These are phyloP conservation scores for Sphaerulina vaccinii DNA, from an alignment of 2,329 filamentous ascomycete species.

Conservation along the genomic window DNA sequence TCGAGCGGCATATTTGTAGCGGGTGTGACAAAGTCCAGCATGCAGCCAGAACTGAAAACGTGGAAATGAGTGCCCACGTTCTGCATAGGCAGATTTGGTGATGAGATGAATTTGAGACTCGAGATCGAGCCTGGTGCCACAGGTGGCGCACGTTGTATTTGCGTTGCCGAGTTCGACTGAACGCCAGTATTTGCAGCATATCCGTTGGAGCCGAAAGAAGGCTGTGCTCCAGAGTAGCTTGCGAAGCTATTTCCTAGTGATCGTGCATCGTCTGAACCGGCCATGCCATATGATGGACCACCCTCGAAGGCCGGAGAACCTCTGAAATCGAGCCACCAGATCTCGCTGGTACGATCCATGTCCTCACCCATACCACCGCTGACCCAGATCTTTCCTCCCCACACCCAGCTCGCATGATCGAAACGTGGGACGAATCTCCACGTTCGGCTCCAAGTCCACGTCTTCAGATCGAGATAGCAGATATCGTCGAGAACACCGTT, in stretches of 20 bases:
- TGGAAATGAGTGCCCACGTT: slow-evolving; percentile 93
- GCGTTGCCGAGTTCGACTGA: slow-evolving; percentile 52
- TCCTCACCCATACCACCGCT: slow-evolving; percentile 93
- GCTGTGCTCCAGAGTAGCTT: slow-evolving; percentile 25
- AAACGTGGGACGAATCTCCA: slow-evolving; percentile 96
- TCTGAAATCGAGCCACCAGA: slow-evolving; percentile 97
- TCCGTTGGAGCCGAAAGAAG: slow-evolving; percentile 43
- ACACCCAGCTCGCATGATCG: slow-evolving; percentile 93
- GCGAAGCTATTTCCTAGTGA: slow-evolving; percentile 34
- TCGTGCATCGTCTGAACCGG: slow-evolving; percentile 37
- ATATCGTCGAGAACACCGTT: slow-evolving; percentile 93
- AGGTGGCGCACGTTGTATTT: slow-evolving; percentile 48
- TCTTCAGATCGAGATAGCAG: slow-evolving; percentile 94
- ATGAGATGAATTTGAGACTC: slow-evolving; percentile 83
- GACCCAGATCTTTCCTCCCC: slow-evolving; percentile 90
- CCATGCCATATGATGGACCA: slow-evolving; percentile 33
- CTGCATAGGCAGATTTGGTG: slow-evolving; percentile 81
- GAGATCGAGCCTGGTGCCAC: slow-evolving; percentile 83
- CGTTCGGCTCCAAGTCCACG: slow-evolving; percentile 92
- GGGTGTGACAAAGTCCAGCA: slow-evolving; percentile 92
- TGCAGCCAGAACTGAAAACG: slow-evolving; percentile 85
- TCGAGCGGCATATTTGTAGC: slow-evolving; percentile 84
- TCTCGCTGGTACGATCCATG: slow-evolving; percentile 93
- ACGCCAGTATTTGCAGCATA: slow-evolving; percentile 74
- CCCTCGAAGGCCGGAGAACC: slow-evolving; percentile 73